Evolutionary conservation across 1,139 yeast genomes (phyloP).

Genomic region (Candida sp.): DNA sequence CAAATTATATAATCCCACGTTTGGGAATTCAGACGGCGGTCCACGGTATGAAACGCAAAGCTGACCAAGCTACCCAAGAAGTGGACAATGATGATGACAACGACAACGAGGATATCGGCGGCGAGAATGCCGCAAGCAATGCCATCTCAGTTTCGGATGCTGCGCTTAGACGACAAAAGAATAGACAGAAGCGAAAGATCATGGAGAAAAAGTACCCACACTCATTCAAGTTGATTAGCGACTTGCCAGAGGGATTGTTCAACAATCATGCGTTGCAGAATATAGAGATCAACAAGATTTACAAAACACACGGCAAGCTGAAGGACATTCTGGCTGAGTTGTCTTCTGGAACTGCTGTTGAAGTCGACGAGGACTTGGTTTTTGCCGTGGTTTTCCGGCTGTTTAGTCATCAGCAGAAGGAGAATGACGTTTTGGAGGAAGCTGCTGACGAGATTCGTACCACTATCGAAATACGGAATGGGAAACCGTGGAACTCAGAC

Average conservation of each 20-base stretch:
- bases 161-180: conserved; percentile 37
- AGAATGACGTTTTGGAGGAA: conserved; percentile 8
- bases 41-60: conserved; percentile 39
- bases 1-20: conserved; percentile 48
- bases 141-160: conserved; percentile 31
- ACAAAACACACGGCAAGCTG: conserved; percentile 19
- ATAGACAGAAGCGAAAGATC: conserved; percentile 30
- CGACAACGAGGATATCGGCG: conserved; percentile 47
- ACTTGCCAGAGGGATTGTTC: conserved; percentile 41
- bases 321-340: conserved; percentile 25
- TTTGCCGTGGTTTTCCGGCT: conserved; percentile 41
- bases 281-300: conserved; percentile 31
- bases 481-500: conserved; percentile 36
- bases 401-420: conserved; percentile 23
- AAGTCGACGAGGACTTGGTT: conserved; percentile 42
- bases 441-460: conserved; percentile 14
- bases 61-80: conserved; percentile 10
- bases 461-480: conserved; percentile 47
- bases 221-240: conserved; percentile 37
- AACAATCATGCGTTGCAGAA: conserved; percentile 36
- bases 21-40: conserved; percentile 53
- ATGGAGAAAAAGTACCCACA: conserved; percentile 45
- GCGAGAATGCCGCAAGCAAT: conserved; percentile 23
- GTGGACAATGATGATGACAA: conserved; percentile 35
- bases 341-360: conserved; percentile 30